Percentiles rank a stretch among this genome's conserved stretches.
These are phyloP conservation scores for Boletus sp. DNA, from an alignment of 768 basidiomycete genomes.

Conservation along the genomic window DNA sequence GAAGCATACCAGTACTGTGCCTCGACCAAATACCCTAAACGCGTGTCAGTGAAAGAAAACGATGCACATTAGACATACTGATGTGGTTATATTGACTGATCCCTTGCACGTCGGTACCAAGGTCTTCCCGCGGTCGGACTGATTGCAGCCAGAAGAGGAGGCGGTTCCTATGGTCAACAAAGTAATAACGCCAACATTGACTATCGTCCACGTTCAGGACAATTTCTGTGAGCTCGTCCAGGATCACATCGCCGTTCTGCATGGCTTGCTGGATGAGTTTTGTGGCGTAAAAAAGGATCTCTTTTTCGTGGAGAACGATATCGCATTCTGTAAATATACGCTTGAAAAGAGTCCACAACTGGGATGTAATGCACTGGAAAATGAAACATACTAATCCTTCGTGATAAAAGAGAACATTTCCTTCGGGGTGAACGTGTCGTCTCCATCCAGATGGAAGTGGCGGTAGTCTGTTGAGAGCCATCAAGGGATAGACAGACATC, in stretches of 20 bases:
- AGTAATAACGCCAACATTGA: slow-evolving; percentile 12
- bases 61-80: slow-evolving; percentile 2
- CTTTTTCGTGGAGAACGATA: not conserved
- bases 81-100: slow-evolving; percentile 5
- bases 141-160: slow-evolving; percentile 18
- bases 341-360: not conserved
- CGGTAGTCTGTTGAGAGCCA: not conserved
- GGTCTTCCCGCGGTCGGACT: not conserved
- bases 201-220: slow-evolving; percentile 8
- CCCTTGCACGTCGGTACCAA: slow-evolving; percentile 5
- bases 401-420: slow-evolving; percentile 12
- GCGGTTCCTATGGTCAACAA: slow-evolving; percentile 14
- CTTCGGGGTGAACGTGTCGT: slow-evolving; percentile 14
- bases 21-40: slow-evolving; percentile 11
- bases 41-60: not conserved
- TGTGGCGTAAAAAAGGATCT: slow-evolving; percentile 2
- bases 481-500: not conserved
- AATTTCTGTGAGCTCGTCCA: slow-evolving; percentile 10
- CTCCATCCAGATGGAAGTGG: slow-evolving; percentile 1
- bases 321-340: slow-evolving; percentile 16
- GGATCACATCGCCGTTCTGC: not conserved
- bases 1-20: slow-evolving; percentile 13
- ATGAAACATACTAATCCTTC: slow-evolving; percentile 6
- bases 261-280: slow-evolving; percentile 8
- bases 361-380: not conserved